Base-by-base conservation (phyloP, 2,329 filamentous ascomycete genomes). In the Trichoderma aggressivum region DNA sequence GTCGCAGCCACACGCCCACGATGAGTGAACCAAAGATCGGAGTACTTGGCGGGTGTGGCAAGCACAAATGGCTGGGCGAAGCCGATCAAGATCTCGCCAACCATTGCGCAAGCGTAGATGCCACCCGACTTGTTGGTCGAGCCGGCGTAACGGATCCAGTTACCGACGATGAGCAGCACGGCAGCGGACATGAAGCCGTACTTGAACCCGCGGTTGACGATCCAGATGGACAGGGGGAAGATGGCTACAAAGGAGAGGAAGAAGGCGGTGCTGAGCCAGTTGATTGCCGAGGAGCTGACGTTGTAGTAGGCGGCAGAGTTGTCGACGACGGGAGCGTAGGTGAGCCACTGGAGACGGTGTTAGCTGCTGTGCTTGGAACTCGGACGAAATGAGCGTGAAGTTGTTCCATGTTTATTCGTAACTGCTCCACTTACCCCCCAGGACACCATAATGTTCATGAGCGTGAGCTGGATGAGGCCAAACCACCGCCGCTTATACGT, bases 21-120 rank as follows among this genome's bases (percentile, higher is more conserved):
- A 76, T 92, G 90, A 2, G 93, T 94, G 82, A 98, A 98, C 96
- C 96, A 98, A 72, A 97, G 84, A 79, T 98, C 94, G 69, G 93
- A 96, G 81, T 97, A 99, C 73, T 93, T 86, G 0, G 96, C 95
- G 0, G 96, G 95, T 0, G 95, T 94, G 7, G 92, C 90, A 11
- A 98, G 88, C 14, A 97, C 93, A 80, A 98, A 98, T 0, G 96
- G 94, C 79, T 99, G 96, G 1, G 94, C 90, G 50, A 98, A 86
- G 1, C 95, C 96, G 66, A 92, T 94, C 72, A 99, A 80, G 79
- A 98, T 91, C 83, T 98, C 95, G 5, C 95, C 95, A 75, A 97
- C 90, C 91, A 98, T 93, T 73, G 94, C 91, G 58, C 92, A 86
- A 55, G 90, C 90, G 77, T 92, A 97, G 75, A 85, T 86, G 63